phyloP scores from a whole-genome alignment of 208 protist species.

The Herpetomonas samuelpessoai region DNA sequence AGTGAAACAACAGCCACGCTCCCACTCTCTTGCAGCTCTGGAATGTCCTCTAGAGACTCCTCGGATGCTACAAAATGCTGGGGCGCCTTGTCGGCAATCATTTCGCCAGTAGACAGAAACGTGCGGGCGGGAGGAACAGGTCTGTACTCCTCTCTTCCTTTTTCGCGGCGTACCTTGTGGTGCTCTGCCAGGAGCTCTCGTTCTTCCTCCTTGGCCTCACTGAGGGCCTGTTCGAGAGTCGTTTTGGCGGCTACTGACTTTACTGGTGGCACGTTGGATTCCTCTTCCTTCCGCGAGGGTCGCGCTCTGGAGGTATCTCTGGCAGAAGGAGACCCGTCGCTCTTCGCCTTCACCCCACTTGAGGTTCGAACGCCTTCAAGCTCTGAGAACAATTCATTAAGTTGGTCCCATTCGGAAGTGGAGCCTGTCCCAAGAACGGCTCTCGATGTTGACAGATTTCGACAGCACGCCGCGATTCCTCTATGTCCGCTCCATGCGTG shows the following conservation, averaged over 20 bases:
- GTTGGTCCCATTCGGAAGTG: no score
- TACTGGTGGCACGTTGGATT: background rate
- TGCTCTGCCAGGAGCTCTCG: slow-evolving; percentile 27
- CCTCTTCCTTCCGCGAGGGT: no score
- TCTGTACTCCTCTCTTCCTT: slow-evolving; percentile 27
- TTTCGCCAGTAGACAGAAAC: slow-evolving; percentile 59
- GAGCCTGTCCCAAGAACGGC: no score
- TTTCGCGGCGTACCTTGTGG: slow-evolving; percentile 6
- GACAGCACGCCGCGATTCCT: no score
- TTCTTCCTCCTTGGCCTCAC: slow-evolving; percentile 40
- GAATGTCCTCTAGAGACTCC: slow-evolving; percentile 31
- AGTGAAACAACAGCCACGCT: slow-evolving; percentile 62
- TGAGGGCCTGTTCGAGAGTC: slow-evolving; percentile 23
- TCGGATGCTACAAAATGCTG: slow-evolving; percentile 63
- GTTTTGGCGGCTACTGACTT: background rate
- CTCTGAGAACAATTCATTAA: no score
- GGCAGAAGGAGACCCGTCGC: no score
- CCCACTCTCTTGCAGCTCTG: slow-evolving; percentile 41
- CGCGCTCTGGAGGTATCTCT: no score
- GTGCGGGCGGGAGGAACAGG: slow-evolving; percentile 43
- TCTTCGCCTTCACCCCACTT: no score
- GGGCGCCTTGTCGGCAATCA: slow-evolving; percentile 67
- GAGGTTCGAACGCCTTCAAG: no score
- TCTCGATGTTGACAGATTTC: no score
- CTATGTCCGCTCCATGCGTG: no score